Base-by-base conservation (phyloP, 805 yeast genomes). In the Candida ascalaphidarum region DNA sequence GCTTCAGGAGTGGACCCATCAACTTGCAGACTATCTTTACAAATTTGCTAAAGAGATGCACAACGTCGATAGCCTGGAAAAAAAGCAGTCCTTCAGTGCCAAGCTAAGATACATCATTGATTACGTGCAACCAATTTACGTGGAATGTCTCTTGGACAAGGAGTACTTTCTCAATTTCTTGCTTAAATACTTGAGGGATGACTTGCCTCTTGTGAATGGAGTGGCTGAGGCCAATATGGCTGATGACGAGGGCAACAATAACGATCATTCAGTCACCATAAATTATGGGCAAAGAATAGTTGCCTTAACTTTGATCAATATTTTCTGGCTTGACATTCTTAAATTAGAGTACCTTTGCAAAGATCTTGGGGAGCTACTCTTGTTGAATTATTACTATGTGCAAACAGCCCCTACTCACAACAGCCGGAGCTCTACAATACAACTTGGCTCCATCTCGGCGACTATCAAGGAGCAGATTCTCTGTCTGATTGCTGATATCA, bases 1-100 rank as follows among this genome's bases (percentile, higher is more conserved):
- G 85, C 61, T 79, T 12, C 73, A 72, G 33, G 95, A 85, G 47
- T 89, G 97, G 97, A 82, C 96, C 0, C 81, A 77, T 23, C 94
- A 82, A 39, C 76, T 88, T 11, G 65, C 76, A 3, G 76, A 71
- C 31, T 81, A 65, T 40, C 41, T 78, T 9, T 74, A 68, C 36
- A 64, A 65, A 36, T 59, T 69, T 15, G 59, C 77, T 14, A 58
- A 62, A 23, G 71, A 66, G 18, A 46, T 60, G 47, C 24, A 32
- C 4, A 22, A 23, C 6, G 44, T 57, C 4, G 32, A 37, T 4
- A 31, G 51, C 4, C 34, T 33, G 0, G 68, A 62, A 12, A 46
- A 41, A 15, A 61, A 49, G 32, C 50, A 37, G 11, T 46, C 38
- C 2, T 71, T 73, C 77, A 67, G 65, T 43, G 41, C 41, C 6